phyloP scores from a whole-genome alignment of 495 filamentous ascomycete species.

The Xylaria longipes region DNA sequence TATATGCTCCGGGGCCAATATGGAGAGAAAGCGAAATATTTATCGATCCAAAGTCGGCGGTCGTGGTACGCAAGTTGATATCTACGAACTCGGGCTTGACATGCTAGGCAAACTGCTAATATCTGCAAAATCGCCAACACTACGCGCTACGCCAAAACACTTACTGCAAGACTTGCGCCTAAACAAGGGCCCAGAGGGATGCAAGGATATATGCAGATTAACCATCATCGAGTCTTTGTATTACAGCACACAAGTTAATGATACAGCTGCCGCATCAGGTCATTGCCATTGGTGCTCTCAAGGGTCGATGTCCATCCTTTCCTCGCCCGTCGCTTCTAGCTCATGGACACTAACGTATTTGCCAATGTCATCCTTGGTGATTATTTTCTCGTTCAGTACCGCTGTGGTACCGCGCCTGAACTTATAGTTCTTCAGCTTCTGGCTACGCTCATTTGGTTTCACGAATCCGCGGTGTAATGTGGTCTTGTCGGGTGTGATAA shows the following conservation, averaged over 20 bases:
- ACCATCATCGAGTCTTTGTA: conserved; percentile 21
- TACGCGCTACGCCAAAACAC: neutral
- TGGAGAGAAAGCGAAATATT: neutral
- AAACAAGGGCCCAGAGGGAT: neutral
- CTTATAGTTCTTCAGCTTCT: conserved; percentile 91
- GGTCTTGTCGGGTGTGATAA: conserved; percentile 94
- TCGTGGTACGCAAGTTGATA: neutral
- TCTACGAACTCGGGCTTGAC: neutral
- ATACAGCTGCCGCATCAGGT: conserved; percentile 18
- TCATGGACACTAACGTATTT: conserved; percentile 96
- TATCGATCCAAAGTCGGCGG: neutral
- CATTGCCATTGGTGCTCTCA: conserved; percentile 46
- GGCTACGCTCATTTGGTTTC: conserved; percentile 86
- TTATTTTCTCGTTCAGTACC: conserved; percentile 90
- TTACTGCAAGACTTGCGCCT: neutral
- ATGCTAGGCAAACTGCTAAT: neutral
- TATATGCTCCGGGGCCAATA: neutral
- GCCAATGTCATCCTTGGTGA: conserved; percentile 88
- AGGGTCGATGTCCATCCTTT: conserved; percentile 94
- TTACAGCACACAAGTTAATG: conserved; percentile 19
- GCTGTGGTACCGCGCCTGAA: conserved; percentile 92
- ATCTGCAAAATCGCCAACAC: neutral
- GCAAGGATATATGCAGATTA: neutral
- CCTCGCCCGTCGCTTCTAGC: conserved; percentile 69
- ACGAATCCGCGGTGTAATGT: conserved; percentile 89